phyloP scores from a whole-genome alignment of 225 moss, liverwort and hornwort genomes.

The Bryoerythrophyllum caledonicum region DNA sequence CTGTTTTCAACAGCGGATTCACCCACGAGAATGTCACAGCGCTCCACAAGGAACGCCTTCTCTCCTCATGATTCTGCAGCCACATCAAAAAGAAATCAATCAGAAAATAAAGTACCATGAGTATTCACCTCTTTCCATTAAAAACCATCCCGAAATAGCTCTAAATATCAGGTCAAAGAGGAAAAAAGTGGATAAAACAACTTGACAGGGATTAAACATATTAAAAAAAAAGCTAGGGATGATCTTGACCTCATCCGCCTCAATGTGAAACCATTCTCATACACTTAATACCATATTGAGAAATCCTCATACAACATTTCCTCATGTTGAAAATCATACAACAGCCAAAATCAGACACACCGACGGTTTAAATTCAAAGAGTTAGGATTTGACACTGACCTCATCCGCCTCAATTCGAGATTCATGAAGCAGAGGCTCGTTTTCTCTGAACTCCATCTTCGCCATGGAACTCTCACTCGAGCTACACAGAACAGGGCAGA shows the following conservation, averaged over 20 bases:
- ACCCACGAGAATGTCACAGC: slow-evolving; percentile 87
- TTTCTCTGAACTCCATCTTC: slow-evolving; percentile 44
- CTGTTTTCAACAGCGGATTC: slow-evolving; percentile 70
- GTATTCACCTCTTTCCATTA: no score
- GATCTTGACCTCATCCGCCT: no score
- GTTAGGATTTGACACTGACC: slow-evolving; percentile 15
- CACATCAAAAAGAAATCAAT: not conserved
- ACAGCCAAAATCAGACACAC: not conserved
- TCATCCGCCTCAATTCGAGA: slow-evolving; percentile 34
- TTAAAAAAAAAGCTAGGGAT: no score
- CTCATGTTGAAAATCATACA: no score
- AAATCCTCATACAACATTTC: no score
- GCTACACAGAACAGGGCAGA: not conserved
- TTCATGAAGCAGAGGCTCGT: slow-evolving; percentile 42
- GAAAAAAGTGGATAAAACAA: no score
- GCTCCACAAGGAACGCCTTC: slow-evolving; percentile 48
- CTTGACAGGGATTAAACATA: no score
- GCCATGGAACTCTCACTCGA: slow-evolving; percentile 7
- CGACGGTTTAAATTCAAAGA: not conserved
- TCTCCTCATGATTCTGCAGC: slow-evolving; percentile 32
- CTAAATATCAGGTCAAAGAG: no score
- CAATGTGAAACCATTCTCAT: not conserved
- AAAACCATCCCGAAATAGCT: no score
- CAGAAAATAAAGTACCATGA: no score
- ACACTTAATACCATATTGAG: no score